Percentiles rank a stretch among this genome's conserved stretches.
Evolutionary conservation across 345 rosid species (phyloP).

Genomic region (Corchorus capsularis): DNA sequence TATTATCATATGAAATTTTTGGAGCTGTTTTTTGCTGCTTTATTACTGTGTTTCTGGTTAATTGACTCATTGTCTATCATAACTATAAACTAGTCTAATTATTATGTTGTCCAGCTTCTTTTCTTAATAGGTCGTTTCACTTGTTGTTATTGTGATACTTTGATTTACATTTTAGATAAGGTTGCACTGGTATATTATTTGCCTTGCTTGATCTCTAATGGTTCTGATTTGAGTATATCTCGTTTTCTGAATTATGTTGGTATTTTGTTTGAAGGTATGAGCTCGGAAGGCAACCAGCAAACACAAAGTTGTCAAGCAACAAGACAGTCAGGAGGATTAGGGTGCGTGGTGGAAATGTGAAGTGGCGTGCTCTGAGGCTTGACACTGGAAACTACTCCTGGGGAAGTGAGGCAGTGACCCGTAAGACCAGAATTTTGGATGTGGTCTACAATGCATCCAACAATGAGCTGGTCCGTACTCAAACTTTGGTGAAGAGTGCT

Average conservation of each 20-base stretch:
- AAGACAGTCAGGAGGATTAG: constrained; percentile 83
- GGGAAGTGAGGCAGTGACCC: constrained; percentile 89
- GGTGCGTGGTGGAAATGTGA: constrained; percentile 84
- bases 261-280: constrained; percentile 55
- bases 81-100: neutral
- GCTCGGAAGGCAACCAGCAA: constrained; percentile 87
- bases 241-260: neutral
- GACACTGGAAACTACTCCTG: constrained; percentile 88
- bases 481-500: constrained; percentile 76
- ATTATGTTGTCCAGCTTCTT: neutral
- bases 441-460: constrained; percentile 89
- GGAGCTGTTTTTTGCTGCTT: neutral
- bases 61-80: neutral
- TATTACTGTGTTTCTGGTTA: neutral
- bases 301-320: constrained; percentile 80
- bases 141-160: neutral
- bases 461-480: constrained; percentile 85
- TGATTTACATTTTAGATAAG: neutral
- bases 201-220: neutral
- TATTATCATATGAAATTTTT: neutral
- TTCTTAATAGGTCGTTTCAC: neutral
- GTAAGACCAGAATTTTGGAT: constrained; percentile 81
- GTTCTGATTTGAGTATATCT: neutral
- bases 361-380: constrained; percentile 87
- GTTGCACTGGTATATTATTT: neutral